Evolutionary conservation across 2,329 filamentous ascomycete species (phyloP), one percentile per base, ranked within the genome.

Genomic region (Botrytis deweyae): DNA sequence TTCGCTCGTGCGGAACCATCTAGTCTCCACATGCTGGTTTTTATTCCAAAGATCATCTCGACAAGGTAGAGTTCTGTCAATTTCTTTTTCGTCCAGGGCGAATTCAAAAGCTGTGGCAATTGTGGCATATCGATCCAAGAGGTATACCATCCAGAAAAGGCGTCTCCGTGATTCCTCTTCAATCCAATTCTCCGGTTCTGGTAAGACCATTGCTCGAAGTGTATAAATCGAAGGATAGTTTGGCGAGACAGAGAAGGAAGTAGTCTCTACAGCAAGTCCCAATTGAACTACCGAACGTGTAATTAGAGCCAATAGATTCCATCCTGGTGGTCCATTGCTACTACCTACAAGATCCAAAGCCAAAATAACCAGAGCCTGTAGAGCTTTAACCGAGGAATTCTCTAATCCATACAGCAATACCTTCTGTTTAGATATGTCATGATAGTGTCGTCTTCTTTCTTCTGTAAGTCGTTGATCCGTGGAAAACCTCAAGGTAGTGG

Each of bases 61-160:
- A 79, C 95, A 98, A 2, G 95, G 95, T 12, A 98, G 84, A 68
- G 90, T 93, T 38, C 95, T 89, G 80, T 97, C 94, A 63, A 97
- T 95, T 79, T 97, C 94, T 80, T 92, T 93, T 79, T 97, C 94
- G 77, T 95, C 91, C 29, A 98, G 84, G 0, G 93, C 93, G 81
- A 97, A 97, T 78, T 97, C 94, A 78, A 97, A 97, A 0, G 95
- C 94, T 0, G 95, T 97, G 0, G 94, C 92, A 73, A 97, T 91
- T 0, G 94, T 97, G 0, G 94, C 94, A 80, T 97, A 97, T 68
- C 95, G 88, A 81, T 98, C 95, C 9, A 98, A 86, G 20, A 97
- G 84, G 80, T 97, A 98, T 18, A 97, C 91, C 90, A 97, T 95
- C 95, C 95, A 98, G 82, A 98, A 97, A 1, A 97, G 85, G 40